Evolutionary conservation across 371 early-diverging fungal species (phyloP).

Genomic region (Coemansia sp.): DNA sequence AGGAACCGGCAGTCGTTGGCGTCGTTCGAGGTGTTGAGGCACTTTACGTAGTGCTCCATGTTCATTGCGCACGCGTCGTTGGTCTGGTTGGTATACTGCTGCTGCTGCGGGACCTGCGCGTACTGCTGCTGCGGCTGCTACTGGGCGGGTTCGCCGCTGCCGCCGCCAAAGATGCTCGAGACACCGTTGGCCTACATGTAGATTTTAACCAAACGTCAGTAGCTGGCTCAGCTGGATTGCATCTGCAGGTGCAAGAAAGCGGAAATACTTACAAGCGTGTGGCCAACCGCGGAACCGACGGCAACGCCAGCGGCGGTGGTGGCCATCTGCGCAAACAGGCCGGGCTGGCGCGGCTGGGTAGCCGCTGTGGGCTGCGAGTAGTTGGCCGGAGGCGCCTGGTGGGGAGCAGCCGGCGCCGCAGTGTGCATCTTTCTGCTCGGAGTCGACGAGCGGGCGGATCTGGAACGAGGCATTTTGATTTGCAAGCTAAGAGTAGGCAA

Average conservation of each 20-base stretch:
- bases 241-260: too few species aligned
- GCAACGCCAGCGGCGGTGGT: constrained; percentile 94
- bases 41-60: constrained; percentile 81
- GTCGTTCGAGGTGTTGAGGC: constrained; percentile 78
- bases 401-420: constrained; percentile 60
- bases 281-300: constrained; percentile 81
- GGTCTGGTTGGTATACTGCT: constrained; percentile 21
- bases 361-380: constrained; percentile 4
- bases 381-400: constrained; percentile 15
- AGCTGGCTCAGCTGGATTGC: neutral
- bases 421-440: constrained; percentile 71
- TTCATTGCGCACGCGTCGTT: constrained; percentile 71
- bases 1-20: constrained; percentile 87
- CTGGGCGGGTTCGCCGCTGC: constrained; percentile 48
- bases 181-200: constrained; percentile 66
- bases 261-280: constrained; percentile 63
- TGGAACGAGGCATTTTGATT: constrained; percentile 40
- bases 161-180: constrained; percentile 70
- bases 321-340: constrained; percentile 87
- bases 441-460: constrained; percentile 15
- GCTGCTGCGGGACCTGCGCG: constrained; percentile 51
- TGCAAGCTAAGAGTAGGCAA: neutral
- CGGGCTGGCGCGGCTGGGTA: constrained; percentile 57
- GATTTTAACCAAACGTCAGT: neutral
- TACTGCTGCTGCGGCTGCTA: constrained; percentile 44